Evolutionary conservation across 768 basidiomycete genomes (phyloP).

Genomic region (Pulveroboletus sp.): DNA sequence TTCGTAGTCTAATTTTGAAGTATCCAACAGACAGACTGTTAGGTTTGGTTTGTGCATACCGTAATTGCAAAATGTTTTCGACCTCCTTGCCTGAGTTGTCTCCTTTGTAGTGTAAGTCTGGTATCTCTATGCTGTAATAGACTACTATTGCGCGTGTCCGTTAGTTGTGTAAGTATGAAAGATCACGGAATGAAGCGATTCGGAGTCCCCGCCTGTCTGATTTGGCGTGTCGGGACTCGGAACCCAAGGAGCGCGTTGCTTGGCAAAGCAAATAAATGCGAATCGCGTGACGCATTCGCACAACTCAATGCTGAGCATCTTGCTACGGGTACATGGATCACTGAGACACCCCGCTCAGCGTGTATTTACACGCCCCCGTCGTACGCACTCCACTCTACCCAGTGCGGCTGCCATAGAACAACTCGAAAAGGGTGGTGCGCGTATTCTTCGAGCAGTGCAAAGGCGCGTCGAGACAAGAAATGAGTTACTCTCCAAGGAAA

Average conservation of each 20-base stretch:
- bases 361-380: constrained; percentile 8
- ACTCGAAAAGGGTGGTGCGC: constrained; percentile 42
- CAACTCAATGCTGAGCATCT: constrained; percentile 9
- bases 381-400: constrained; percentile 10
- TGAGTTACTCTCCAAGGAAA: constrained; percentile 42
- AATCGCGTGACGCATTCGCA: neutral
- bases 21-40: no score
- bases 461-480: constrained; percentile 50
- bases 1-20: no score
- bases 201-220: no score
- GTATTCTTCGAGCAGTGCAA: constrained; percentile 52
- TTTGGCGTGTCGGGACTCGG: no score
- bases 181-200: no score
- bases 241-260: neutral
- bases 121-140: no score
- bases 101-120: no score
- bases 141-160: no score
- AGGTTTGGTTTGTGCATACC: no score
- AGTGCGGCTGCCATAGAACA: constrained; percentile 18
- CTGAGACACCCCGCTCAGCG: constrained; percentile 13
- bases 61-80: no score
- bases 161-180: no score
- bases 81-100: no score
- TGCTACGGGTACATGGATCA: constrained; percentile 12
- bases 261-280: constrained; percentile 15